phyloP scores from a whole-genome alignment of 306 rosid species.

The Purshia tridentata region DNA sequence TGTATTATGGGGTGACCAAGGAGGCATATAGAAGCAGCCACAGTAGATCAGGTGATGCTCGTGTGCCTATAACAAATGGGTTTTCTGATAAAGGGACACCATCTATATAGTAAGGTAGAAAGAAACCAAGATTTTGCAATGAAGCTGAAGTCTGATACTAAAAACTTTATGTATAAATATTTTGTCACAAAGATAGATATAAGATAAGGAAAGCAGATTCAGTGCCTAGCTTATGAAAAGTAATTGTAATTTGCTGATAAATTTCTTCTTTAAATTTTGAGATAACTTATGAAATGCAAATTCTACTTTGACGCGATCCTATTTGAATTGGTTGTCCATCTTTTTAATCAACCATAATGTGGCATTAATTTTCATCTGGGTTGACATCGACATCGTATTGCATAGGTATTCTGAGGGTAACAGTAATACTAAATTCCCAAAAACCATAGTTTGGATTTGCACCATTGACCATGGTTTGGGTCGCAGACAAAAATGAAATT shows the following conservation, averaged over 20 bases:
- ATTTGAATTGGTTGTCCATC: not conserved
- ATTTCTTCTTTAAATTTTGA: no score
- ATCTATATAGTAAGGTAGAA: not conserved
- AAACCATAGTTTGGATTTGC: no score
- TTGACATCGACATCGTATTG: no score
- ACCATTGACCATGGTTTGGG: no score
- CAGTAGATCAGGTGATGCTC: not conserved
- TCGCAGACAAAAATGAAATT: no score
- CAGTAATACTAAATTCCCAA: no score
- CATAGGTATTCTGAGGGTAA: no score
- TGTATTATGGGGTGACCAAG: conserved; percentile 63
- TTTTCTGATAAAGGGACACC: not conserved
- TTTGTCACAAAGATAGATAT: not conserved
- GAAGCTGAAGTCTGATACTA: not conserved
- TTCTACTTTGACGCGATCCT: not conserved
- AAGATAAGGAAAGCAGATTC: no score
- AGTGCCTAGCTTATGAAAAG: no score
- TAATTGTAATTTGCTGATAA: no score
- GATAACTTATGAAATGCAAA: not conserved
- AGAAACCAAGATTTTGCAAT: not conserved
- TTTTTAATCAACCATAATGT: not conserved
- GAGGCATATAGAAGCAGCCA: conserved; percentile 46
- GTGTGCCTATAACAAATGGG: not conserved
- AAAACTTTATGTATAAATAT: not conserved
- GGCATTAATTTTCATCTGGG: no score